These are phyloP conservation scores for Nicotiana tabacum DNA, from an alignment of 257 asterid species.

Conservation along the genomic window DNA sequence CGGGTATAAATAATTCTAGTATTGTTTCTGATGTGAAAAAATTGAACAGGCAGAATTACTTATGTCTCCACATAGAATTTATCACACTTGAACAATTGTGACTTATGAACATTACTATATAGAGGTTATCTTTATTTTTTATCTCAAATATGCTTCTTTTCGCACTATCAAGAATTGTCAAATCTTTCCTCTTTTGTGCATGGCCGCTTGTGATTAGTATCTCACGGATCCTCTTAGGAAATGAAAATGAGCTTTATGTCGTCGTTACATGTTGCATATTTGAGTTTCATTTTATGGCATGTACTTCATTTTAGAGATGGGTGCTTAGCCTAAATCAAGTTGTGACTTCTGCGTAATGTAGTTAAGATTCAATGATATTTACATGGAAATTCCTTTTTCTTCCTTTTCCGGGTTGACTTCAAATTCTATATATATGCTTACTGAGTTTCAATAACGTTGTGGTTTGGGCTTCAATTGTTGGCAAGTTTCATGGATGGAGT, in stretches of 20 bases:
- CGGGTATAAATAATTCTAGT: background rate
- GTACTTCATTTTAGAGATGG: background rate
- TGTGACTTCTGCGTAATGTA: background rate
- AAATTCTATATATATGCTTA: background rate
- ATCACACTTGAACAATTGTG: background rate
- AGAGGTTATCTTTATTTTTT: background rate
- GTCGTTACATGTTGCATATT: background rate
- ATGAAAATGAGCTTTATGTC: background rate
- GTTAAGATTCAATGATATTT: no score
- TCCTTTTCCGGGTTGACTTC: background rate
- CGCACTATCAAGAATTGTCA: background rate
- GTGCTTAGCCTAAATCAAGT: background rate
- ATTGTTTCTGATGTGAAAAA: background rate
- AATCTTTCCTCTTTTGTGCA: background rate
- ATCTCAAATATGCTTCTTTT: background rate
- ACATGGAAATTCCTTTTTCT: background rate
- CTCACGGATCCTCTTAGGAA: background rate
- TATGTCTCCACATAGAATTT: background rate
- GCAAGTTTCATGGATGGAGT: background rate
- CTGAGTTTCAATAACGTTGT: background rate
- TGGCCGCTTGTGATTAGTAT: background rate
- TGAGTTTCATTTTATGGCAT: background rate
- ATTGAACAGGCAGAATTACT: background rate
- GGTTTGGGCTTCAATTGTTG: background rate
- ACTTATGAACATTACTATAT: background rate